These are phyloP conservation scores for Phytophthora agathidicida DNA, from an alignment of 352 stramenopile species.

Conservation along the genomic window DNA sequence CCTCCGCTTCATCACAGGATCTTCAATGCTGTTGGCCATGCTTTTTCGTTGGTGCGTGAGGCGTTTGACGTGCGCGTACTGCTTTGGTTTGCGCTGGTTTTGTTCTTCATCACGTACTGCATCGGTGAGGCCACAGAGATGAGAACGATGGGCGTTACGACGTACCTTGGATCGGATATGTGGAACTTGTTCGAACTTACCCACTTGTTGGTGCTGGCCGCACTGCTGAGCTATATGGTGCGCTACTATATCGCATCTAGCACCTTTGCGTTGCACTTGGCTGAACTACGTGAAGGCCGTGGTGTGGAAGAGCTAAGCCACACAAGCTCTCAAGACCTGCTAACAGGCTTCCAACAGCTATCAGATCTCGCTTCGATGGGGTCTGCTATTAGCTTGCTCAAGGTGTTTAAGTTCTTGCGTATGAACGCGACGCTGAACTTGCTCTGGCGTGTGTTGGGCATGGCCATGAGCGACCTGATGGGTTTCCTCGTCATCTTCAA, in stretches of 20 bases:
- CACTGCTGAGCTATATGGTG: conserved; percentile 67
- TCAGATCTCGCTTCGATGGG: conserved; percentile 77
- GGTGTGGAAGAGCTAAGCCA: conserved; percentile 66
- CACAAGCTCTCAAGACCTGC: conserved; percentile 61
- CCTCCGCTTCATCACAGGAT: conserved; percentile 17
- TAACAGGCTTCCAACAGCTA: conserved; percentile 75
- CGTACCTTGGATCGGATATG: conserved; percentile 85
- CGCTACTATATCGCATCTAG: conserved; percentile 72
- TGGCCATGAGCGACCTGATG: conserved; percentile 87
- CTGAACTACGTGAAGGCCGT: conserved; percentile 37
- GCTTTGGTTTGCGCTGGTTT: conserved; percentile 67
- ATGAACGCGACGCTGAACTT: conserved; percentile 91
- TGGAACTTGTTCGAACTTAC: conserved; percentile 90
- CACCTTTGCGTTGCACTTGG: conserved; percentile 54
- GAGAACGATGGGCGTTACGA: conserved; percentile 71
- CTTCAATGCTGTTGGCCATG: conserved; percentile 17
- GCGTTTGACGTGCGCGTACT: conserved; percentile 65
- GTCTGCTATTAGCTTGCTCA: conserved; percentile 82
- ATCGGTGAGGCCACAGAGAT: conserved; percentile 83
- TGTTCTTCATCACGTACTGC: conserved; percentile 84
- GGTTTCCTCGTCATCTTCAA: conserved; percentile 91
- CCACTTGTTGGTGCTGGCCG: conserved; percentile 70
- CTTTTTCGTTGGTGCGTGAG: conserved; percentile 27
- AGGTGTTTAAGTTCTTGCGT: conserved; percentile 90
- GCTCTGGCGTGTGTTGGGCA: conserved; percentile 84